These are phyloP conservation scores for Trypanosoma melophagium DNA, from an alignment of 208 protist genomes.

Conservation along the genomic window DNA sequence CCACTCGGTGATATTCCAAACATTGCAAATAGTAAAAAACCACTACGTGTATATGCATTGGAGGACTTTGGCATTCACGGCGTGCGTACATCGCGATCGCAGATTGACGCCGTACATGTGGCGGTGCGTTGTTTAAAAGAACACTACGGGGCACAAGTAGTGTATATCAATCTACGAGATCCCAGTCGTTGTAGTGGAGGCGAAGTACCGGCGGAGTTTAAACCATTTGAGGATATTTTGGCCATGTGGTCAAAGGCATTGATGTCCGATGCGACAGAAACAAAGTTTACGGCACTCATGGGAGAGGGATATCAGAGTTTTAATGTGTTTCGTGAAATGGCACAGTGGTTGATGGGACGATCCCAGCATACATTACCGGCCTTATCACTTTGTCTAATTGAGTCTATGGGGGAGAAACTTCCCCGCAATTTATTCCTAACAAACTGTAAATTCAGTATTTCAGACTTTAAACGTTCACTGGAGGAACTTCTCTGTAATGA, in stretches of 20 bases:
- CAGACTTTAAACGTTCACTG: constrained; percentile 61
- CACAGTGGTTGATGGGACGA: constrained; percentile 59
- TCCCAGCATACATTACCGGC: constrained; percentile 78
- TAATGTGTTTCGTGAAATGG: constrained; percentile 33
- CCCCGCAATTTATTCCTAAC: constrained; percentile 36
- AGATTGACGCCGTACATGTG: constrained; percentile 60
- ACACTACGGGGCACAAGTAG: constrained; percentile 61
- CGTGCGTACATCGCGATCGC: constrained; percentile 44
- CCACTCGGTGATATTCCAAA: constrained; percentile 56
- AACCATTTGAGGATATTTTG: constrained; percentile 56
- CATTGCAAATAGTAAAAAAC: constrained; percentile 15
- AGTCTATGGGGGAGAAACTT: constrained; percentile 42
- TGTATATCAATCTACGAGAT: constrained; percentile 72
- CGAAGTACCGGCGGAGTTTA: constrained; percentile 50
- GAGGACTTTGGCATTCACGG: constrained; percentile 71
- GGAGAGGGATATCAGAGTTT: constrained; percentile 37
- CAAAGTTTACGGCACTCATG: constrained; percentile 66
- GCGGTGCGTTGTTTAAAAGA: constrained; percentile 55
- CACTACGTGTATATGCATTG: constrained; percentile 73
- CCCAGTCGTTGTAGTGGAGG: constrained; percentile 57
- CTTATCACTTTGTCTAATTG: constrained; percentile 67
- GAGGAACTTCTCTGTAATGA: constrained; percentile 67
- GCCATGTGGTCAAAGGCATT: constrained; percentile 70
- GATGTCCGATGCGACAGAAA: constrained; percentile 60
- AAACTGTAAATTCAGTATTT: constrained; percentile 16